Evolutionary conservation across 768 basidiomycete species (phyloP).

Genomic region (Ramaria sp.): DNA sequence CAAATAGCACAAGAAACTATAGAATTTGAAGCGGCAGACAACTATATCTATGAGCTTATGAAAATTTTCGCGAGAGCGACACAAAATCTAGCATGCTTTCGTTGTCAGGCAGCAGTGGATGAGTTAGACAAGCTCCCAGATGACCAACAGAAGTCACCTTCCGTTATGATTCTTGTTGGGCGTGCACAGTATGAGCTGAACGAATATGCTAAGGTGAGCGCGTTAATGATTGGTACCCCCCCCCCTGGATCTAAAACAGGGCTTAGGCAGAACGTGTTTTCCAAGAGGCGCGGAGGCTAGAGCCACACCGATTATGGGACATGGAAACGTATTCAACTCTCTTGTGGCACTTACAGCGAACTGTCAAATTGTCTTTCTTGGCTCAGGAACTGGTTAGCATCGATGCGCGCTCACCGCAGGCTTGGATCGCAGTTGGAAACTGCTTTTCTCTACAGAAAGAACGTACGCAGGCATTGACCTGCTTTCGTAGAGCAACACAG

Average conservation of each 20-base stretch:
- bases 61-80: slow-evolving; percentile 74
- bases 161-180: slow-evolving; percentile 74
- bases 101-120: slow-evolving; percentile 61
- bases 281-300: slow-evolving; percentile 63
- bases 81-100: slow-evolving; percentile 63
- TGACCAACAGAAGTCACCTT: slow-evolving; percentile 62
- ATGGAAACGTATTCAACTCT: slow-evolving; percentile 97
- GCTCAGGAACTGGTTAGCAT: slow-evolving; percentile 87
- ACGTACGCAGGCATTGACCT: slow-evolving; percentile 83
- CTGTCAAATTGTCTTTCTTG: slow-evolving; percentile 79
- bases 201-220: slow-evolving; percentile 77
- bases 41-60: slow-evolving; percentile 73
- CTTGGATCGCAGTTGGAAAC: slow-evolving; percentile 97
- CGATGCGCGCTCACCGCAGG: slow-evolving; percentile 69
- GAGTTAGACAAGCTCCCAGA: slow-evolving; percentile 69
- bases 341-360: slow-evolving; percentile 86
- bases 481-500: slow-evolving; percentile 86
- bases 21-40: slow-evolving; percentile 65
- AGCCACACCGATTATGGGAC: slow-evolving; percentile 84
- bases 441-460: slow-evolving; percentile 93
- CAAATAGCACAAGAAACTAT: slow-evolving; percentile 62
- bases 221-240: slow-evolving; percentile 13
- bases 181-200: slow-evolving; percentile 83
- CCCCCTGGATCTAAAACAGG: background rate
- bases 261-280: slow-evolving; percentile 83